Base-by-base conservation (phyloP, 345 rosid species). In the Hibiscus mutabilis region DNA sequence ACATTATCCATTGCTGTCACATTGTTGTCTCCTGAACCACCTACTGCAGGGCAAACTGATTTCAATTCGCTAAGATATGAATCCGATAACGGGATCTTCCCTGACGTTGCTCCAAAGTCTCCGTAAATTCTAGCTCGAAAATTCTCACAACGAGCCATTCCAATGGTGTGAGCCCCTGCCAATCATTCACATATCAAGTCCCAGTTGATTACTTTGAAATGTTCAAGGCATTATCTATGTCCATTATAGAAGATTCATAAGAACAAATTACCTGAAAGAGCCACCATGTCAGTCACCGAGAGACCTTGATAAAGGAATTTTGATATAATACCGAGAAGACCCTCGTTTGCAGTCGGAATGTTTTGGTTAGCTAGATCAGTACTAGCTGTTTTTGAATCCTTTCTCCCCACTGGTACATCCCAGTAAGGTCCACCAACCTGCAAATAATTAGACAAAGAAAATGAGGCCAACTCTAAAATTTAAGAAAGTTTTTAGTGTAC, bases 371-470 rank as follows among this genome's bases (percentile, higher is more conserved):
- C 91, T 0, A 88, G 84, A 42, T 74, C 92, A 7, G 60, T 75
- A 75, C 85, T 79, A 31, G 97, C 95, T 14, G 89, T 86, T 66
- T 67, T 94, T 5, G 98, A 90, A 82, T 94, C 98, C 72, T 88
- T 94, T 81, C 98, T 90, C 76, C 98, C 97, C 35, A 91, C 77
- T 2, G 91, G 96, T 78, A 94, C 96, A 69, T 91, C 92, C 98
- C 98, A 94, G 57, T 88, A 86, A 22, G 98, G 96, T 60, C 97
- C 98, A 31, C 97, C 97, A 60, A 93, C 97, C 97, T 91, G 80
- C 16, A 55, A 8, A 68, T 2, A 59, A 59, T 59, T 27, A 29
- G 63, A 13, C 18, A 14, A 29, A n/a, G 5, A 40, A 22, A 15
- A 8, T 49, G 15, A 37, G 22, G 0, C 10, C 13, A 33, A 57